phyloP scores from a whole-genome alignment of 1,139 yeast species.

The Zygoascus meyerae region DNA sequence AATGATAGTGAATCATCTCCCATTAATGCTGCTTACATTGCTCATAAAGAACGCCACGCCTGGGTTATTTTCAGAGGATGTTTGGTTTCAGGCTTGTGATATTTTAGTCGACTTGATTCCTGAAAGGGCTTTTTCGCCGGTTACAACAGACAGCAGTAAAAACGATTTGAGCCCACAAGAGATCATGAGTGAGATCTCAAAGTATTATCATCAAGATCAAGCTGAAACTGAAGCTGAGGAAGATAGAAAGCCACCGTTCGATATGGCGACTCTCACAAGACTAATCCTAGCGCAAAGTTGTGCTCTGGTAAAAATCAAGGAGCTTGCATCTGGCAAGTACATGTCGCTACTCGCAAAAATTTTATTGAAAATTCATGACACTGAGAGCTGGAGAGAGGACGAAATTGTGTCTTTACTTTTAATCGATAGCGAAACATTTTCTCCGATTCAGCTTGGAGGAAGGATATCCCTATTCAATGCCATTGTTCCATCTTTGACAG shows the following conservation, averaged over 20 bases:
- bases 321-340: slow-evolving; percentile 23
- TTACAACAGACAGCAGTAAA: slow-evolving; percentile 36
- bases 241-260: slow-evolving; percentile 38
- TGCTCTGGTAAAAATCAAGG: neutral
- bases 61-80: neutral
- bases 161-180: slow-evolving; percentile 19
- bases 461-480: slow-evolving; percentile 42
- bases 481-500: slow-evolving; percentile 27
- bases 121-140: slow-evolving; percentile 49
- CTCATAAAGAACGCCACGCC: slow-evolving; percentile 24
- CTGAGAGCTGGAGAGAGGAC: slow-evolving; percentile 31
- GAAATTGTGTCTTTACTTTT: slow-evolving; percentile 34
- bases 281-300: slow-evolving; percentile 34
- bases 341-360: slow-evolving; percentile 42
- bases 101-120: slow-evolving; percentile 48
- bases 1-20: slow-evolving; percentile 70
- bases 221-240: slow-evolving; percentile 23
- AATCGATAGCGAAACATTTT: neutral
- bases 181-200: slow-evolving; percentile 29
- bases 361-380: slow-evolving; percentile 45
- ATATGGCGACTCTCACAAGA: slow-evolving; percentile 42
- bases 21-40: slow-evolving; percentile 54
- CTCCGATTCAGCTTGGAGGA: slow-evolving; percentile 39
- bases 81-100: slow-evolving; percentile 18
- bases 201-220: slow-evolving; percentile 28